Conservation (phyloP, 2,329 filamentous ascomycete species). For the Beauveria medogensis region DNA sequence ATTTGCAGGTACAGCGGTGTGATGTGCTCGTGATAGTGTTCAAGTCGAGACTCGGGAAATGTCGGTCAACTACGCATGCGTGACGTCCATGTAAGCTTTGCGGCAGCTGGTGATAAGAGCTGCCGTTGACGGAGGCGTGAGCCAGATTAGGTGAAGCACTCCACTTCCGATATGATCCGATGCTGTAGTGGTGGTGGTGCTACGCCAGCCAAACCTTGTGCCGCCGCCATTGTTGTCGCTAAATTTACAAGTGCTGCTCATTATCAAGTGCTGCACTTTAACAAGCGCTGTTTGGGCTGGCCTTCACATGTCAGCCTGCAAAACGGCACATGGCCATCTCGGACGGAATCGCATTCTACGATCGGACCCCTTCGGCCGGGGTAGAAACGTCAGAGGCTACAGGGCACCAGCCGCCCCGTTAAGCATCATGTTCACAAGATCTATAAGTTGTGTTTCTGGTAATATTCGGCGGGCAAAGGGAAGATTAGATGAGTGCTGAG, state of each 20-base stretch:
- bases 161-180: slow-evolving; percentile 7
- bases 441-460: too few species aligned
- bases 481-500: neutral
- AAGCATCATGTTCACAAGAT: too few species aligned
- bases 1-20: neutral
- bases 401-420: neutral
- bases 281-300: neutral
- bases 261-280: too few species aligned
- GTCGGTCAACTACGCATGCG: neutral
- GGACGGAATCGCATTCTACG: neutral
- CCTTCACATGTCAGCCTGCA: neutral
- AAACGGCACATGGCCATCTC: neutral
- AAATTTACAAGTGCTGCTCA: neutral
- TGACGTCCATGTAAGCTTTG: neutral
- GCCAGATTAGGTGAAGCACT: neutral
- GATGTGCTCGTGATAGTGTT: neutral
- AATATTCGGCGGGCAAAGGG: neutral
- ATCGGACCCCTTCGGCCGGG: neutral
- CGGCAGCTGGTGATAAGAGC: neutral
- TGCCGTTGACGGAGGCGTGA: neutral
- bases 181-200: neutral
- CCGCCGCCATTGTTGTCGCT: neutral
- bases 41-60: neutral
- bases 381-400: neutral
- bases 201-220: neutral